A percentile compares a stretch with the other conserved stretches of the same genome.
Evolutionary conservation across 495 filamentous ascomycete species (phyloP).

Genomic region (Aspergillus baeticus): DNA sequence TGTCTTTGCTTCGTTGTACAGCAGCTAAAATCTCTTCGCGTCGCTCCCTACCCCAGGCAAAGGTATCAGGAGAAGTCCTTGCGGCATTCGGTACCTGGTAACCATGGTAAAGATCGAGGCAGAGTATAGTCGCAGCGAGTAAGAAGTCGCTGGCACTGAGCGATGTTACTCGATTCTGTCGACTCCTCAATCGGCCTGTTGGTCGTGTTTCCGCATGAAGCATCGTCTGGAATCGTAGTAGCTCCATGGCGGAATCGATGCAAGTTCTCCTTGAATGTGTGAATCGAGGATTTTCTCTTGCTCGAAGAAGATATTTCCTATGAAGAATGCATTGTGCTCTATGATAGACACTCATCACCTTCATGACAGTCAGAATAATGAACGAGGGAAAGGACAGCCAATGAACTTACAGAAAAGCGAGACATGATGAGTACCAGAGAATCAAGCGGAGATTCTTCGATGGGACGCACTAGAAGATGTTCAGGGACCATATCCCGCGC

Average conservation of each 20-base stretch:
- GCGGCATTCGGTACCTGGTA: conserved; percentile 35
- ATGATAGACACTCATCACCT: conserved; percentile 83
- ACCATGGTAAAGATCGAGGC: conserved; percentile 69
- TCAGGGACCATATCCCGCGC: conserved; percentile 70
- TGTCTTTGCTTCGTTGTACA: conserved; percentile 67
- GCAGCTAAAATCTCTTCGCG: conserved; percentile 71
- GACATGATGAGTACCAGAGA: conserved; percentile 81
- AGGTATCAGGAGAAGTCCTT: conserved; percentile 49
- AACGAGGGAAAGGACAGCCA: neutral
- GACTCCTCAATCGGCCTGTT: conserved; percentile 67
- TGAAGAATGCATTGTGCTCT: conserved; percentile 88
- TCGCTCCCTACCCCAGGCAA: conserved; percentile 68
- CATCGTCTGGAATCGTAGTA: conserved; percentile 72
- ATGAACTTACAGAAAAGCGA: conserved; percentile 59
- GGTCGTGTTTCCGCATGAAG: conserved; percentile 72
- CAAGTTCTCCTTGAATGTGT: conserved; percentile 81
- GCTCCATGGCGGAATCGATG: conserved; percentile 81
- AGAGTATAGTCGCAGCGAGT: conserved; percentile 83
- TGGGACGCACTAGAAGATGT: conserved; percentile 70
- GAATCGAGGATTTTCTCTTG: conserved; percentile 78
- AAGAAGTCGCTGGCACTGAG: conserved; percentile 83
- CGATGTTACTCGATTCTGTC: conserved; percentile 71
- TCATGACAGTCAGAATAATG: neutral
- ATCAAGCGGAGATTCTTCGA: conserved; percentile 77
- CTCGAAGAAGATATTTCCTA: conserved; percentile 75